Conservation (phyloP, 345 rosid genomes). For the Combretum micranthum region DNA sequence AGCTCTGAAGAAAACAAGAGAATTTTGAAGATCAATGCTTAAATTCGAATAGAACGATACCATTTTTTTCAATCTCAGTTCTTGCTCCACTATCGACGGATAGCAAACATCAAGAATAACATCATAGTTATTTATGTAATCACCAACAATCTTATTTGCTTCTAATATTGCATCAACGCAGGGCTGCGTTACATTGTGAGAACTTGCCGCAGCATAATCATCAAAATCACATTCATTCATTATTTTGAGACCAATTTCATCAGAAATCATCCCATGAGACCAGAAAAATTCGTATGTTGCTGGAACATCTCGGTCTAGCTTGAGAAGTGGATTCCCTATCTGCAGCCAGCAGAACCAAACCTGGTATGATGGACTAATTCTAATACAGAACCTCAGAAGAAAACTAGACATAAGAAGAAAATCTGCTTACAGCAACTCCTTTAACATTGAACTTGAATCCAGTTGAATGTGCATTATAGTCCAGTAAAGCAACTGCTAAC, state of each 20-base stretch:
- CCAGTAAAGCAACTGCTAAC: slow-evolving; percentile 58
- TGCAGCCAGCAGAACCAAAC: slow-evolving; percentile 18
- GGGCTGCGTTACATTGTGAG: slow-evolving; percentile 41
- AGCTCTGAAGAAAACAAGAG: not conserved
- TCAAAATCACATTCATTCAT: slow-evolving; percentile 74
- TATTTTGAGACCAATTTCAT: slow-evolving; percentile 69
- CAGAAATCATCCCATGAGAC: slow-evolving; percentile 97
- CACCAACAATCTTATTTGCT: slow-evolving; percentile 53
- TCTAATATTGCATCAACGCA: slow-evolving; percentile 48
- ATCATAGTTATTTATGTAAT: slow-evolving; percentile 65
- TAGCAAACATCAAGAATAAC: slow-evolving; percentile 79
- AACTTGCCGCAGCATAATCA: slow-evolving; percentile 48
- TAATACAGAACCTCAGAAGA: not conserved
- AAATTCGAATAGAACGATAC: slow-evolving; percentile 15
- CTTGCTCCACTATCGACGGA: slow-evolving; percentile 81
- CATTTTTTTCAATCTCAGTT: slow-evolving; percentile 65
- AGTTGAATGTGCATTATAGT: slow-evolving; percentile 52
- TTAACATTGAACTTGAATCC: slow-evolving; percentile 78
- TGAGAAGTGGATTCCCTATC: slow-evolving; percentile 92
- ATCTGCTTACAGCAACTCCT: slow-evolving; percentile 82
- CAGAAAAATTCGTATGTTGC: slow-evolving; percentile 78
- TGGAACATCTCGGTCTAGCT: slow-evolving; percentile 62
- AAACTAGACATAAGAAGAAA: slow-evolving; percentile 1
- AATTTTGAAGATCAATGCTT: too few species aligned
- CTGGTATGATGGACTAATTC: not conserved